A percentile compares a stretch with the other conserved stretches of the same genome.
Evolutionary conservation across 495 filamentous ascomycete species (phyloP).

Genomic region (Astrocystis sublimbata): DNA sequence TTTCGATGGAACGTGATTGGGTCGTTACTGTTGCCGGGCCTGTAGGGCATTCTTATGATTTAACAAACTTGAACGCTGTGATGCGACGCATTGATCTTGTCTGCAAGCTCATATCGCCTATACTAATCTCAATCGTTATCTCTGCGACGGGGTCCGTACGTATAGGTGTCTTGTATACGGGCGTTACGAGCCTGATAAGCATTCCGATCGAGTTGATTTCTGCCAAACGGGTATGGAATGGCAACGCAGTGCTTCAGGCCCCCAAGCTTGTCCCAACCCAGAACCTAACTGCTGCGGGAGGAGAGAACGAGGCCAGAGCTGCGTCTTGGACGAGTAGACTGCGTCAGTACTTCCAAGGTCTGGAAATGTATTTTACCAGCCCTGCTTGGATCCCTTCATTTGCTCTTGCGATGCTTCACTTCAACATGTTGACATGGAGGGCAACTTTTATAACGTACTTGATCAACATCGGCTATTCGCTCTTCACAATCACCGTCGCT

Average conservation of each 20-base stretch:
- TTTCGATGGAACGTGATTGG: constrained; percentile 70
- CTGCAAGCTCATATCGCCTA: constrained; percentile 67
- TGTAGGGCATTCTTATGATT: constrained; percentile 33
- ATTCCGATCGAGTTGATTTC: constrained; percentile 41
- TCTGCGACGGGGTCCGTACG: constrained; percentile 44
- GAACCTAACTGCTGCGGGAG: neutral
- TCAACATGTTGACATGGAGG: constrained; percentile 61
- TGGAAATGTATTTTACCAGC: constrained; percentile 44
- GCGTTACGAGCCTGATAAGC: constrained; percentile 35
- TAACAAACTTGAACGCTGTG: constrained; percentile 57
- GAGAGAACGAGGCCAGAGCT: constrained; percentile 10
- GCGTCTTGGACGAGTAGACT: constrained; percentile 21
- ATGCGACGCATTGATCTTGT: constrained; percentile 73
- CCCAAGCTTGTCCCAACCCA: constrained; percentile 25
- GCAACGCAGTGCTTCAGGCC: constrained; percentile 30
- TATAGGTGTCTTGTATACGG: constrained; percentile 52
- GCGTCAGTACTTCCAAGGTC: constrained; percentile 29
- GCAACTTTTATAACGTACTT: constrained; percentile 62
- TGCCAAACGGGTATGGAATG: constrained; percentile 41
- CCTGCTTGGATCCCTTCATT: constrained; percentile 55
- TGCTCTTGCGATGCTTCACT: constrained; percentile 56
- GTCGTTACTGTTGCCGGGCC: constrained; percentile 45
- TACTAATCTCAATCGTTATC: constrained; percentile 57
- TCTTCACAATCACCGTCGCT: constrained; percentile 54
- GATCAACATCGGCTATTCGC: constrained; percentile 54